Evolutionary conservation across 2,329 filamentous ascomycete species (phyloP), one percentile per base, ranked within the genome.

Genomic region (Tolypocladium endophyticum): DNA sequence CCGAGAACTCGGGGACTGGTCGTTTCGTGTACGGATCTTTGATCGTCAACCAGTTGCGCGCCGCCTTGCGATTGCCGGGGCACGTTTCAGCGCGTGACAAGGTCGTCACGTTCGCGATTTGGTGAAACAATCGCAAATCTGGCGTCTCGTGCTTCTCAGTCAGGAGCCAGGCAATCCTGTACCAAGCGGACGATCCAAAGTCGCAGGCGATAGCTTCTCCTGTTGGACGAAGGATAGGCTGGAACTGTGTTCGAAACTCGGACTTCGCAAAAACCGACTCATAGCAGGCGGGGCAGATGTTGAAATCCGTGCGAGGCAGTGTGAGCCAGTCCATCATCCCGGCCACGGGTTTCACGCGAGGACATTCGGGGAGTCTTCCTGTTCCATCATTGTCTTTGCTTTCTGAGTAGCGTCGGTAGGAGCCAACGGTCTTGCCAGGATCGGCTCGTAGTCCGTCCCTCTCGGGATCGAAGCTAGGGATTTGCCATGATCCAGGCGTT

Each of bases 261-360:
- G 89, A 88, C 30, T 82, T 77, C 18, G 80, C 80, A 64, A 93
- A 91, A 11, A 91, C 82, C 7, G 81, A 80, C 3, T 81, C 79
- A 70, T 89, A 91, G 74, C 93, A 97, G 16, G 83, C 84, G 0
- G 90, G 89, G 66, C 93, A 97, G 54, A 97, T 87, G 63, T 90
- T 85, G 65, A 97, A 88, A 16, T 86, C 81, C 62, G 86, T 83
- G 18, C 85, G 83, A 4, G 84, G 84, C 5, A 97, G 78, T 0
- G 87, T 92, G 62, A 92, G 85, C 90, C 92, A 97, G 67, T 94
- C 90, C 62, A 87, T 78, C 62, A 86, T 81, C 1, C 86, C 86
- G 12, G 81, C 76, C 16, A 84, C 81, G 14, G 84, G 82, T 5
- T 80, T 75, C 45, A 81, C 83, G 61, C 90, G 81, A 8, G 87